Percentiles rank a stretch among this genome's conserved stretches.
Evolutionary conservation across 805 yeast species (phyloP).

Genomic region (Hanseniaspora mollemarum): DNA sequence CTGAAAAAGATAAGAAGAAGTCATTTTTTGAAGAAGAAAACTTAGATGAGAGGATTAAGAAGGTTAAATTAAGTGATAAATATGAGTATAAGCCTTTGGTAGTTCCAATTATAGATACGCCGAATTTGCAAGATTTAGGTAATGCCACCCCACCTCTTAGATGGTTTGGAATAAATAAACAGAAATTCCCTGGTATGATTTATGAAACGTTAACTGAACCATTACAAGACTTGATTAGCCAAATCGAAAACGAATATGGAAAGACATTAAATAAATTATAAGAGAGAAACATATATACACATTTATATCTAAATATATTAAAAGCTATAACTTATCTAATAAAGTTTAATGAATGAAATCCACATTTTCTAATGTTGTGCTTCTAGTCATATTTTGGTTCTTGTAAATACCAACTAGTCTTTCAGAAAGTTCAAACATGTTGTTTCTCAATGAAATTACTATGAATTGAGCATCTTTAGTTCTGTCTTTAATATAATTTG

Average conservation of each 20-base stretch:
- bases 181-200: slow-evolving; percentile 72
- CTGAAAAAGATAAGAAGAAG: slow-evolving; percentile 16
- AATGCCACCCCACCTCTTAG: slow-evolving; percentile 97
- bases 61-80: slow-evolving; percentile 34
- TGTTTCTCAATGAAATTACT: slow-evolving; percentile 87
- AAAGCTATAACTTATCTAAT: neutral
- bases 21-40: slow-evolving; percentile 28
- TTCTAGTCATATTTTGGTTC: slow-evolving; percentile 77
- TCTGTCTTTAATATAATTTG: slow-evolving; percentile 88
- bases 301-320: neutral
- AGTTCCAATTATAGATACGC: slow-evolving; percentile 77
- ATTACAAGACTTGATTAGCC: slow-evolving; percentile 60
- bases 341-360: slow-evolving; percentile 37
- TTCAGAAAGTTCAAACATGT: slow-evolving; percentile 94
- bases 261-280: slow-evolving; percentile 33
- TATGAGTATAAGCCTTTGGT: slow-evolving; percentile 53
- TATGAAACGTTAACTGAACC: slow-evolving; percentile 69
- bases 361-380: slow-evolving; percentile 63
- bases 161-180: slow-evolving; percentile 92
- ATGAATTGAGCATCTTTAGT: slow-evolving; percentile 94
- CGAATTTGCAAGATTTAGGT: slow-evolving; percentile 81
- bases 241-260: slow-evolving; percentile 43
- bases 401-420: slow-evolving; percentile 93
- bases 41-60: slow-evolving; percentile 36
- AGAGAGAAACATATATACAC: neutral